Evolutionary conservation across 2,329 filamentous ascomycete species (phyloP).

Genomic region (Cladosporium sp.): DNA sequence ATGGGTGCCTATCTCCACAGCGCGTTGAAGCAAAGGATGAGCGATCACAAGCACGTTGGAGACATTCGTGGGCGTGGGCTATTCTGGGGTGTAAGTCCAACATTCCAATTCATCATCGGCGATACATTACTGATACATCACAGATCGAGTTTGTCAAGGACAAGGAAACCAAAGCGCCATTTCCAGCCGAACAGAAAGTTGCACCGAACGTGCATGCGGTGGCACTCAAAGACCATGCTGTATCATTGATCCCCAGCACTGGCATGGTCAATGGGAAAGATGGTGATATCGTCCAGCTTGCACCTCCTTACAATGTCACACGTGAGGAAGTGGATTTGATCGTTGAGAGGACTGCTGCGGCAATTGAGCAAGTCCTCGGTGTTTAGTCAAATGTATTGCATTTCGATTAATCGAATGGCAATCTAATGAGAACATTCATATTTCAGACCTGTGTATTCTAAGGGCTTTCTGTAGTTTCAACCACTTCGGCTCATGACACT

Average conservation of each 20-base stretch:
- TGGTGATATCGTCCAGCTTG: conserved; percentile 65
- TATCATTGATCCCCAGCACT: conserved; percentile 58
- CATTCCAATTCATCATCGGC: not conserved
- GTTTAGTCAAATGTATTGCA: no score
- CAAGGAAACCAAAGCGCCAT: conserved; percentile 48
- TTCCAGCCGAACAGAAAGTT: conserved; percentile 41
- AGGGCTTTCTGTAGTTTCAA: no score
- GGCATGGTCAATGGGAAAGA: conserved; percentile 53
- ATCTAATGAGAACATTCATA: no score
- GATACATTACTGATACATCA: not conserved
- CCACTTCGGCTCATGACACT: no score
- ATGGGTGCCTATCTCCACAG: conserved; percentile 49
- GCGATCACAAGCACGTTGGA: conserved; percentile 48
- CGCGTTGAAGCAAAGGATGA: conserved; percentile 39
- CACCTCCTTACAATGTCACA: conserved; percentile 62
- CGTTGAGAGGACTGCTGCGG: conserved; percentile 43
- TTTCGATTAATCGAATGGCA: no score
- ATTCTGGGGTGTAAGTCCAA: conserved; percentile 46
- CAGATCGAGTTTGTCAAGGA: conserved; percentile 53
- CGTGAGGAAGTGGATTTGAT: conserved; percentile 52
- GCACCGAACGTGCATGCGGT: conserved; percentile 41
- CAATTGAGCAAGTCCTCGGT: conserved; percentile 47
- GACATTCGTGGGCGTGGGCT: conserved; percentile 56
- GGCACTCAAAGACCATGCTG: conserved; percentile 30
- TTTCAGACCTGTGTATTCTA: no score